Conservation (phyloP, 106 monocot genomes). For the Posidonia australis region DNA sequence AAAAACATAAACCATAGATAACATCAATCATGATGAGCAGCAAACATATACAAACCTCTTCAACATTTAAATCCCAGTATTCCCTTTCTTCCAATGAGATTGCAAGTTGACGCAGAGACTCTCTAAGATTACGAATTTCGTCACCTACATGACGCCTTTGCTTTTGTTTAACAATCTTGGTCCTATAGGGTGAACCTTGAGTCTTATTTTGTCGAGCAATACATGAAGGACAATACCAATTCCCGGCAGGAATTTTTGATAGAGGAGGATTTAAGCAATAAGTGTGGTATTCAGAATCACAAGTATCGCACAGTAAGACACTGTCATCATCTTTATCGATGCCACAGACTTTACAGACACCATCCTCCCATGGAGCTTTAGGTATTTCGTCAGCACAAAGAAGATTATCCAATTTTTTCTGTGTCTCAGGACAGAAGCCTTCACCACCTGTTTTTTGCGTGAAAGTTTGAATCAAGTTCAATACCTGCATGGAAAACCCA, state of each 20-base stretch:
- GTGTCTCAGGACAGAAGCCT: constrained; percentile 21
- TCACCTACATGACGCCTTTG: constrained; percentile 30
- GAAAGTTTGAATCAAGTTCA: constrained; percentile 34
- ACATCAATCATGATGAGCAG: background rate
- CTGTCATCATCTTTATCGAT: constrained; percentile 94
- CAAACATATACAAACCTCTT: constrained; percentile 56
- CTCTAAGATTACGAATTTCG: constrained; percentile 35
- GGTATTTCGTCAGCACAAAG: constrained; percentile 37
- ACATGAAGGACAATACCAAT: constrained; percentile 98
- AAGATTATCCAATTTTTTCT: constrained; percentile 38
- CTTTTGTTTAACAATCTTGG: constrained; percentile 14
- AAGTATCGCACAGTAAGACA: constrained; percentile 89
- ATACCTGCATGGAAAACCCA: constrained; percentile 37
- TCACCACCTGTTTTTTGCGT: constrained; percentile 12
- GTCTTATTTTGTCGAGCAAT: constrained; percentile 25
- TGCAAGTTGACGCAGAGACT: constrained; percentile 40
- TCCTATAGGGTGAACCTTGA: constrained; percentile 16
- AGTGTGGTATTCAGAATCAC: constrained; percentile 98
- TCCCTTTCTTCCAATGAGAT: constrained; percentile 64
- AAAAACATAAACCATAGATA: background rate
- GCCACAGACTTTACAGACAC: constrained; percentile 98
- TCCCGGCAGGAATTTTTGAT: constrained; percentile 74
- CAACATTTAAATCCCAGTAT: constrained; percentile 73
- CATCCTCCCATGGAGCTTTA: constrained; percentile 99
- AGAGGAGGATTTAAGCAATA: constrained; percentile 92